These are phyloP conservation scores for Irpex sp. DNA, from an alignment of 1,284 basidiomycete genomes.

Conservation along the genomic window DNA sequence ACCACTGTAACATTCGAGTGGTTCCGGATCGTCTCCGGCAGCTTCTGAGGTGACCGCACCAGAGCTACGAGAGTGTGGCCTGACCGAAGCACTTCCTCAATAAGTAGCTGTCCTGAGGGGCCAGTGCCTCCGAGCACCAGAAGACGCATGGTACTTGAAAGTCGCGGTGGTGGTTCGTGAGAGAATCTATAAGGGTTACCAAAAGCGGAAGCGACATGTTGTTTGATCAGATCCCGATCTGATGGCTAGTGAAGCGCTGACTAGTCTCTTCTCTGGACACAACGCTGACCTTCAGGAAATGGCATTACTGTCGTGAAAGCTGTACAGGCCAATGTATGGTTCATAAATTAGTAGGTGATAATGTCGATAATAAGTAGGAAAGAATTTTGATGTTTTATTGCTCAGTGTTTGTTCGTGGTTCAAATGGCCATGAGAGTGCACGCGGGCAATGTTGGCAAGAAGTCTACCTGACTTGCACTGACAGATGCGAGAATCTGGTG, in stretches of 20 bases:
- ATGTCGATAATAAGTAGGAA: too few species aligned
- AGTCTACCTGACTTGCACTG: neutral
- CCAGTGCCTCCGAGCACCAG: slow-evolving; percentile 11
- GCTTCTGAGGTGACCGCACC: slow-evolving; percentile 54
- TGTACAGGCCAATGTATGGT: too few species aligned
- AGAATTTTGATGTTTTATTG: too few species aligned
- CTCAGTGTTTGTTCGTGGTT: too few species aligned
- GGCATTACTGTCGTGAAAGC: too few species aligned
- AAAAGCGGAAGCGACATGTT: neutral
- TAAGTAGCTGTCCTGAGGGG: slow-evolving; percentile 6
- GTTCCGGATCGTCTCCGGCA: slow-evolving; percentile 43
- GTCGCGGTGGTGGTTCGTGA: neutral
- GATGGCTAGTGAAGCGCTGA: neutral
- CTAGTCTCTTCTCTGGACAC: neutral
- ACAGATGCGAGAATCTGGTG: neutral
- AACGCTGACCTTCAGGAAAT: too few species aligned
- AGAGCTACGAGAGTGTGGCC: slow-evolving; percentile 17
- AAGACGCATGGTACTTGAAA: slow-evolving; percentile 5
- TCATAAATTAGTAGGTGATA: too few species aligned
- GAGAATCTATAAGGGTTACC: neutral
- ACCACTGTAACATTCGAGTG: slow-evolving; percentile 43
- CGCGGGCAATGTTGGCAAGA: neutral
- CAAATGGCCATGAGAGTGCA: neutral
- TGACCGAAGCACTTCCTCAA: slow-evolving; percentile 5
- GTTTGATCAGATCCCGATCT: neutral